Conservation (phyloP, 139 green algal genomes). For the Asterochloris sp. region DNA sequence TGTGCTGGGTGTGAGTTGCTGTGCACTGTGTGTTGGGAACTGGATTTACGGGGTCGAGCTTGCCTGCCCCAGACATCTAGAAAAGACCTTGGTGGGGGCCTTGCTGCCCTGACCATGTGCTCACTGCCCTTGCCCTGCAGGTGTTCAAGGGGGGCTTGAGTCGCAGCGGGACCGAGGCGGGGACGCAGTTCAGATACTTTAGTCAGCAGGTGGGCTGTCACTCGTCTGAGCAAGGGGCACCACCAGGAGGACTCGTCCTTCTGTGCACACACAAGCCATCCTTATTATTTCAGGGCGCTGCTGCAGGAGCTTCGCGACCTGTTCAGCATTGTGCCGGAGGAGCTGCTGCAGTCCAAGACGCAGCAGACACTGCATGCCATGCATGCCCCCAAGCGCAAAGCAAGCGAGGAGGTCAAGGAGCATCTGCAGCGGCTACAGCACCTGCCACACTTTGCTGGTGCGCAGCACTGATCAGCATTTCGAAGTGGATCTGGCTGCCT, state of each 20-base stretch:
- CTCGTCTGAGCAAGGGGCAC: background rate
- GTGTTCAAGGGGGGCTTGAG: slow-evolving; percentile 82
- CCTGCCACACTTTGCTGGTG: slow-evolving; percentile 42
- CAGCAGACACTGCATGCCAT: slow-evolving; percentile 63
- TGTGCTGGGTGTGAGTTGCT: too few species aligned
- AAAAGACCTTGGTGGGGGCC: too few species aligned
- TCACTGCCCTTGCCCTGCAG: background rate
- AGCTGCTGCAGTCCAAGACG: slow-evolving; percentile 52
- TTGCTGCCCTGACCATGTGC: background rate
- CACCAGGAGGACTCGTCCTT: slow-evolving; percentile 13
- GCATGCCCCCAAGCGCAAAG: slow-evolving; percentile 55
- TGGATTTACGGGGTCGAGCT: too few species aligned
- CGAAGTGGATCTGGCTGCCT: background rate
- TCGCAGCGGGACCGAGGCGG: slow-evolving; percentile 69
- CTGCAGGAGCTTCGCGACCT: slow-evolving; percentile 72
- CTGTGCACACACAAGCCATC: background rate
- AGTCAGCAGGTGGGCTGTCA: slow-evolving; percentile 40
- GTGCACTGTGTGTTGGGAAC: too few species aligned
- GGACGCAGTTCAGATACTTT: slow-evolving; percentile 70
- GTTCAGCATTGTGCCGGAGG: slow-evolving; percentile 57
- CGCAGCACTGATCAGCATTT: background rate
- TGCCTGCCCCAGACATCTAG: too few species aligned
- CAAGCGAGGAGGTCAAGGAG: slow-evolving; percentile 26
- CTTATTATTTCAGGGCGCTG: background rate
- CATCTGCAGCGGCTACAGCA: slow-evolving; percentile 48